Percentiles rank a stretch among this genome's conserved stretches.
phyloP scores from a whole-genome alignment of 768 basidiomycete species.

The Rhodotorula kratochvilovae region DNA sequence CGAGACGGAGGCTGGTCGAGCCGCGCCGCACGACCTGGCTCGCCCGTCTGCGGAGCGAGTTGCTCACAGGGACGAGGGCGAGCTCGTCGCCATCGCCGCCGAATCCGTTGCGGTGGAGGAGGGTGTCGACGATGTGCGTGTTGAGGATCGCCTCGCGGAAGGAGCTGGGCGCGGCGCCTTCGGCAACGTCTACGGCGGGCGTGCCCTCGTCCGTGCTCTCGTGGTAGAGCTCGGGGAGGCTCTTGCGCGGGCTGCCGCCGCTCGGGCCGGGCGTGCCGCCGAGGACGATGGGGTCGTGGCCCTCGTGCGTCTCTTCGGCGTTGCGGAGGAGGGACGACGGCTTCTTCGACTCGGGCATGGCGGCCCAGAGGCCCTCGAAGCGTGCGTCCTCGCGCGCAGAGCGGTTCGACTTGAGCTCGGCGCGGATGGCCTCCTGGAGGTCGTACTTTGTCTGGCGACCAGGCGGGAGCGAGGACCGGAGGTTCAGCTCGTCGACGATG shows the following conservation, averaged over 20 bases:
- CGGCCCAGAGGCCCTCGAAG: conserved; percentile 11
- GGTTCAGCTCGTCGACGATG: conserved; percentile 5
- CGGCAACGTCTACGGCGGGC: not conserved
- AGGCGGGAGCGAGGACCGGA: not conserved
- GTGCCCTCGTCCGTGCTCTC: not conserved
- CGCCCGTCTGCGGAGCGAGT: not conserved
- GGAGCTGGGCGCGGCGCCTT: not conserved
- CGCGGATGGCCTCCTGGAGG: conserved; percentile 8
- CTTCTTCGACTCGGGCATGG: conserved; percentile 22
- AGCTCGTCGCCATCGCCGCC: not conserved
- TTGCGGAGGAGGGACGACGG: not conserved
- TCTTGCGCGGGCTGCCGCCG: conserved; percentile 11
- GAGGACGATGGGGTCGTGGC: not conserved
- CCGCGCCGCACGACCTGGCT: not conserved
- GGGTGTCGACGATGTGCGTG: conserved; percentile 21
- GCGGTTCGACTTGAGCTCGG: conserved; percentile 3
- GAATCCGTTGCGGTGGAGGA: conserved; percentile 3
- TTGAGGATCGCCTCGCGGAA: conserved; percentile 18
- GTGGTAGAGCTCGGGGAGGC: conserved; percentile 8
- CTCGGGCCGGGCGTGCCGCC: not conserved
- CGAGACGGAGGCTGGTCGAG: not conserved
- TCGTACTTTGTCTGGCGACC: conserved; percentile 2
- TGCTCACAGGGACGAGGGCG: conserved; percentile 22
- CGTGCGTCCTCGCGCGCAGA: not conserved
- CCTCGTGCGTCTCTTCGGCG: conserved; percentile 1